Base-by-base conservation (phyloP, 805 yeast species). In the Starmerella khaoyaiensis region DNA sequence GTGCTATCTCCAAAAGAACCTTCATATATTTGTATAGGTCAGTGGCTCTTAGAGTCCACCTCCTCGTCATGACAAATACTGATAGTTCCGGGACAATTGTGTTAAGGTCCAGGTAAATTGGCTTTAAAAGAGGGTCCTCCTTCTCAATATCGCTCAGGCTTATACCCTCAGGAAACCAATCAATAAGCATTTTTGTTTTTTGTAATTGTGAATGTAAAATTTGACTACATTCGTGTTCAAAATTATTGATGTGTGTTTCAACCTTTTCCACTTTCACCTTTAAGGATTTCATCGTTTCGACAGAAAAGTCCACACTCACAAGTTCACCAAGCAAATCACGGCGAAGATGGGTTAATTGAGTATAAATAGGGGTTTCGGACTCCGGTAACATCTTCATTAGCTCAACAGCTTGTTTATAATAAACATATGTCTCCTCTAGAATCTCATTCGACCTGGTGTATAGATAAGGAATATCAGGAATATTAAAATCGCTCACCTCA, bases 31-130 rank as follows among this genome's bases (percentile, higher is more conserved):
- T 68, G 61, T 79, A 90, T 44, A 90, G 66, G 60, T 90, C 99
- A 0, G 98, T 90, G 53, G 86, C 94, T 53, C 99, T 73, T 62
- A 90, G 65, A 2, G 97, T 87, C 99, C 99, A 90, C 57, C 98
- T 72, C 59, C 95, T 76, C 3, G 98, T 90, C 31, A 90, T 74
- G 50, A 87, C 66, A 45, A 90, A 63, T 48, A 81, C 82, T 49
- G 82, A 94, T 43, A 90, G 67, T 15, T 76, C 76, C 18, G 72
- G 66, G 56, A 83, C 81, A 48, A 83, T 66, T 31, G 68, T 71
- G 21, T 71, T 62, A 47, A 90, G 63, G 41, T 71, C 67, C 33
- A 71, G 67, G 59, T 80, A 86, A 21, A 79, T 64, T 14, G 71
- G 71, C 34, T 65, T 62, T 37, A 80, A 65, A 35, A 67, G 59